phyloP scores from a whole-genome alignment of 306 rosid species.

The Begonia fuchsioides region DNA sequence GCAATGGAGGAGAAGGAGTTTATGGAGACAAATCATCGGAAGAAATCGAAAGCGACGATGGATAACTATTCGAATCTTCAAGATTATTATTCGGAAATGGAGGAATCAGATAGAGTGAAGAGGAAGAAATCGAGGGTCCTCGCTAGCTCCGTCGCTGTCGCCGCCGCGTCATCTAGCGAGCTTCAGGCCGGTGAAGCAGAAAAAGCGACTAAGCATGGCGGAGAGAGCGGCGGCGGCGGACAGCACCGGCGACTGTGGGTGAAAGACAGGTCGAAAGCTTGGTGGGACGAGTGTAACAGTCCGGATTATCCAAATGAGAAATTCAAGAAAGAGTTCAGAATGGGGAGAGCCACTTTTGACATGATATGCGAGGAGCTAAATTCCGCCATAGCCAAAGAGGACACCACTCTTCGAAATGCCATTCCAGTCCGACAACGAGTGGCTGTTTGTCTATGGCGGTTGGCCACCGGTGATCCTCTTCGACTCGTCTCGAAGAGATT shows the following conservation, averaged over 20 bases:
- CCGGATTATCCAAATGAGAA: constrained; percentile 72
- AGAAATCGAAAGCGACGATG: constrained; percentile 37
- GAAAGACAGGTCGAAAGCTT: constrained; percentile 81
- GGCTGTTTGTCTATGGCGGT: constrained; percentile 82
- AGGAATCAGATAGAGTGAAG: constrained; percentile 30
- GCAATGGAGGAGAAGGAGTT: constrained; percentile 33
- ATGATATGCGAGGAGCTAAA: constrained; percentile 72
- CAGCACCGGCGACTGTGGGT: constrained; percentile 77
- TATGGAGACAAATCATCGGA: constrained; percentile 27
- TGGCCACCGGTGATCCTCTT: constrained; percentile 93
- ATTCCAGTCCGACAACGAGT: constrained; percentile 85
- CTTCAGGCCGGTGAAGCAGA: constrained; percentile 13
- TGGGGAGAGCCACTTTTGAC: constrained; percentile 75
- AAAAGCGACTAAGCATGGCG: constrained; percentile 7
- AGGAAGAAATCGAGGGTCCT: constrained; percentile 32
- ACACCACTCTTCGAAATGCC: constrained; percentile 63
- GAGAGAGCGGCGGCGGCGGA: constrained; percentile 11
- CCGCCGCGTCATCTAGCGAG: constrained; percentile 12
- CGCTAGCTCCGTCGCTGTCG: constrained; percentile 17
- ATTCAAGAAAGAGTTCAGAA: constrained; percentile 71
- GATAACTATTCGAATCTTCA: constrained; percentile 32
- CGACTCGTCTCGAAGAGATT: constrained; percentile 67
- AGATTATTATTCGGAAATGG: constrained; percentile 27
- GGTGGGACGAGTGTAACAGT: constrained; percentile 93
- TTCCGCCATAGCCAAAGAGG: constrained; percentile 74